Conservation (phyloP, 2,329 filamentous ascomycete species). For the Claviceps sp. region DNA sequence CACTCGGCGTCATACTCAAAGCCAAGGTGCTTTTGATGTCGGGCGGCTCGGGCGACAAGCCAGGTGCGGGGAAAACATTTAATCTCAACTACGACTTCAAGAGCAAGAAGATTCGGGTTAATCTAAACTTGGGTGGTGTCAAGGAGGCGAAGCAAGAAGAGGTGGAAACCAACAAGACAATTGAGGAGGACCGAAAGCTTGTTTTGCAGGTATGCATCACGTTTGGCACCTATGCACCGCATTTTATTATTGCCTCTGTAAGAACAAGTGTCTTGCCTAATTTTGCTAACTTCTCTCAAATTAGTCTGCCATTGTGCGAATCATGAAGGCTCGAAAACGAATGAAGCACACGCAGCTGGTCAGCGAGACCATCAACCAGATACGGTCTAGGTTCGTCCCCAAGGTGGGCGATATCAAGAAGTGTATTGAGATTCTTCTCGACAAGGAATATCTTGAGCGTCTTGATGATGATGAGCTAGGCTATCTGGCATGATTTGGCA, state of each 20-base stretch:
- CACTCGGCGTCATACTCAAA: slow-evolving; percentile 76
- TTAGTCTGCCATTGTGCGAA: slow-evolving; percentile 92
- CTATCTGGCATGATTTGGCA: slow-evolving; percentile 57
- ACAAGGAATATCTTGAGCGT: slow-evolving; percentile 97
- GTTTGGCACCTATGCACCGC: too few relatives aligned
- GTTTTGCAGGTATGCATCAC: slow-evolving; percentile 69
- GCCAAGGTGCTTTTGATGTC: slow-evolving; percentile 72
- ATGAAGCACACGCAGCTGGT: slow-evolving; percentile 50
- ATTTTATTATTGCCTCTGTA: too few relatives aligned
- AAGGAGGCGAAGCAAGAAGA: slow-evolving; percentile 93
- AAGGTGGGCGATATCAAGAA: slow-evolving; percentile 97
- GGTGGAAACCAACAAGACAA: slow-evolving; percentile 97
- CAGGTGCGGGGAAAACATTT: slow-evolving; percentile 66
- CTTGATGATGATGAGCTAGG: slow-evolving; percentile 88
- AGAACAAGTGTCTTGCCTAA: too few relatives aligned
- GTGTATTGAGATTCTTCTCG: slow-evolving; percentile 94
- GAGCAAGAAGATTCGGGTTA: slow-evolving; percentile 95
- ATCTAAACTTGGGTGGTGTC: slow-evolving; percentile 88
- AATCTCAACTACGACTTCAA: slow-evolving; percentile 89
- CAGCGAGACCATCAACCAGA: slow-evolving; percentile 89
- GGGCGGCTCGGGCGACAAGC: slow-evolving; percentile 56
- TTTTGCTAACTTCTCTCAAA: neutral
- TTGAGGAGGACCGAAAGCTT: slow-evolving; percentile 94
- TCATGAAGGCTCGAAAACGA: slow-evolving; percentile 93
- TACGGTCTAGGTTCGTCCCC: slow-evolving; percentile 82